phyloP scores from a whole-genome alignment of 139 green algal species.

The Chlorella vulgaris region DNA sequence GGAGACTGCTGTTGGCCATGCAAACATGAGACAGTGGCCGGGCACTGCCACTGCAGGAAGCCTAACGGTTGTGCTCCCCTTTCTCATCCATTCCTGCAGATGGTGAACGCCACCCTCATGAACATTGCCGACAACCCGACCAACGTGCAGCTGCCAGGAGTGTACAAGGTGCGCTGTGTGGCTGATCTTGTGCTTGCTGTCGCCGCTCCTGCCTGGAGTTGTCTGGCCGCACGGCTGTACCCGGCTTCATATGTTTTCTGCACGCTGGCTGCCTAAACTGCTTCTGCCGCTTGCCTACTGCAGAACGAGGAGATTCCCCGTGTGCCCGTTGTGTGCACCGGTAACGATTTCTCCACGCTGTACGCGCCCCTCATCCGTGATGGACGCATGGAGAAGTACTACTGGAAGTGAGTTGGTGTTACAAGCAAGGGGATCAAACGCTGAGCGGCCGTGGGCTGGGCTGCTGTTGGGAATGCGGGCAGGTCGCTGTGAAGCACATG shows the following conservation, averaged over 20 bases:
- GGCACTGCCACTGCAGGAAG: too few species aligned
- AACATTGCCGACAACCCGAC: slow-evolving; percentile 99
- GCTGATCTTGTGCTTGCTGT: too few species aligned
- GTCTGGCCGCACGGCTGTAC: neutral
- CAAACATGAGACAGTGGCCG: neutral
- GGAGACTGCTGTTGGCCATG: neutral
- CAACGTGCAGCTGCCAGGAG: slow-evolving; percentile 98
- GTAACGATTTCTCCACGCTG: slow-evolving; percentile 99
- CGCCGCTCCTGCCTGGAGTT: neutral
- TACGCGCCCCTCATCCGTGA: slow-evolving; percentile 99
- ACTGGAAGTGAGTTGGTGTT: slow-evolving; percentile 3
- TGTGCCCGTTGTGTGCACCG: slow-evolving; percentile 95
- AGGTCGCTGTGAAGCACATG: neutral
- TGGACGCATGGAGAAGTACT: slow-evolving; percentile 98
- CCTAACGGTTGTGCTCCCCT: too few species aligned
- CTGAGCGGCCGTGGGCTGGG: too few species aligned
- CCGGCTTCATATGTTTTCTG: too few species aligned
- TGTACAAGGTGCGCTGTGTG: too few species aligned
- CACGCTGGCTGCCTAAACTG: too few species aligned
- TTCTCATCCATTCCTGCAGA: too few species aligned
- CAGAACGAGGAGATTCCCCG: slow-evolving; percentile 93
- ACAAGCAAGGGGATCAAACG: too few species aligned
- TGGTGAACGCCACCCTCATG: slow-evolving; percentile 99
- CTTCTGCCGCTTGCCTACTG: slow-evolving; percentile 85
- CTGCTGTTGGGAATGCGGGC: too few species aligned